These are phyloP conservation scores for Hamamelis virginiana DNA, from an alignment of 164 flowering plant genomes.

Conservation along the genomic window DNA sequence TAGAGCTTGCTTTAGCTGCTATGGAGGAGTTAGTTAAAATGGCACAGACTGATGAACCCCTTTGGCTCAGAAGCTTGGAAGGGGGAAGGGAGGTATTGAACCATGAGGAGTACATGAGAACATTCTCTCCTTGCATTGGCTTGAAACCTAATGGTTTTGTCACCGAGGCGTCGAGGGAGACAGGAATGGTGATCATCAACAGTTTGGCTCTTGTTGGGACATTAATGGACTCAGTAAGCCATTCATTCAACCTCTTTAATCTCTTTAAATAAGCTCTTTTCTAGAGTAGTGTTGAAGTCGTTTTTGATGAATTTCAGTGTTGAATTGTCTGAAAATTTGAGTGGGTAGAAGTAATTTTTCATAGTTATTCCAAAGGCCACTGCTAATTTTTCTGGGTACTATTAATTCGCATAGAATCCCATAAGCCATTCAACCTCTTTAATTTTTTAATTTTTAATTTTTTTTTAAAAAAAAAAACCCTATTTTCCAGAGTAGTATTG, in stretches of 20 bases:
- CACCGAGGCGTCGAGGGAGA: slow-evolving; percentile 76
- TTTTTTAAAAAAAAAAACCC: too few species aligned
- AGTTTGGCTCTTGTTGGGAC: slow-evolving; percentile 91
- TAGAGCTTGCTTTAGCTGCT: slow-evolving; percentile 86
- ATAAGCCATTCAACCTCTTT: neutral
- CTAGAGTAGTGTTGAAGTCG: too few species aligned
- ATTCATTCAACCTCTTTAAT: too few species aligned
- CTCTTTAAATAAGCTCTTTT: neutral
- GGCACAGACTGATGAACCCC: slow-evolving; percentile 78
- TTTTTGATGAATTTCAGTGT: too few species aligned
- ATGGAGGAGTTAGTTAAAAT: slow-evolving; percentile 92
- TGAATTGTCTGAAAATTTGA: neutral
- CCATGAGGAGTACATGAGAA: slow-evolving; percentile 68
- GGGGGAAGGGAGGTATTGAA: slow-evolving; percentile 67
- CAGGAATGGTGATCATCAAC: slow-evolving; percentile 86
- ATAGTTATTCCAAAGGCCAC: neutral
- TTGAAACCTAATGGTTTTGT: slow-evolving; percentile 77
- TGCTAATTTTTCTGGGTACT: neutral
- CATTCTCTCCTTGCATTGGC: slow-evolving; percentile 70
- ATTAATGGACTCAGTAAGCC: slow-evolving; percentile 80
- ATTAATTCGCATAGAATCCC: neutral
- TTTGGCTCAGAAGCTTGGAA: slow-evolving; percentile 70
- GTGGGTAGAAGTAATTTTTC: neutral
- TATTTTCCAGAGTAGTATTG: too few species aligned
- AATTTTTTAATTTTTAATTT: neutral